Percentiles rank a stretch among this genome's conserved stretches.
phyloP scores from a whole-genome alignment of 2,329 filamentous ascomycete genomes.

The Pseudofabraea citricarpa region DNA sequence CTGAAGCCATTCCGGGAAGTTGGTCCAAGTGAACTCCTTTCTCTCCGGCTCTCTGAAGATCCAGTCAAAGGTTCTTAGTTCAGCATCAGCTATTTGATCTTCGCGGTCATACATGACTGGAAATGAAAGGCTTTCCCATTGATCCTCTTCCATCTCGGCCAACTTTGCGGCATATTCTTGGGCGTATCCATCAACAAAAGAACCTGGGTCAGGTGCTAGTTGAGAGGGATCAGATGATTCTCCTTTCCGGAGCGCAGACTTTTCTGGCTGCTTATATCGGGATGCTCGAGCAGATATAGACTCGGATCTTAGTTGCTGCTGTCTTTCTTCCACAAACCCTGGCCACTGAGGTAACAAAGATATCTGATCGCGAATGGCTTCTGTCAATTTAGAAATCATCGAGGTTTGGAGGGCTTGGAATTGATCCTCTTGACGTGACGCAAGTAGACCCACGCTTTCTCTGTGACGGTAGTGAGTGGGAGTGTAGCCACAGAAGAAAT shows the following conservation, averaged over 20 bases:
- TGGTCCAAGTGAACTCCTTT: not conserved
- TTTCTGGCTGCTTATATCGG: not conserved
- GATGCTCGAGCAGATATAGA: not conserved
- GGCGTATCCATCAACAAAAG: not conserved
- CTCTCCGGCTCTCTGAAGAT: constrained; percentile 1
- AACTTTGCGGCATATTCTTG: not conserved
- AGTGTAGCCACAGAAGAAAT: not conserved
- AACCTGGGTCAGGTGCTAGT: not conserved
- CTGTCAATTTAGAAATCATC: not conserved
- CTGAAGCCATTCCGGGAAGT: constrained; percentile 11
- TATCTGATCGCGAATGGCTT: not conserved
- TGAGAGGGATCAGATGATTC: not conserved
- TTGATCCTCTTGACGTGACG: not conserved
- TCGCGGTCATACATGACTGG: not conserved
- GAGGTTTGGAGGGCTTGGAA: not conserved
- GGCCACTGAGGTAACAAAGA: not conserved
- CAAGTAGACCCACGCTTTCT: too few relatives aligned
- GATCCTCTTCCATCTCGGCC: not conserved
- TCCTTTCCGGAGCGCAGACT: not conserved
- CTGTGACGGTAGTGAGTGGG: too few relatives aligned
- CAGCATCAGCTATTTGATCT: not conserved
- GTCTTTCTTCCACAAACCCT: not conserved
- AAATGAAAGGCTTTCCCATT: not conserved
- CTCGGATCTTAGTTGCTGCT: not conserved
- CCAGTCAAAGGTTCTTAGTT: constrained; percentile 8